Conservation (phyloP, 139 green algal genomes). For the Desmodesmus armatus region DNA sequence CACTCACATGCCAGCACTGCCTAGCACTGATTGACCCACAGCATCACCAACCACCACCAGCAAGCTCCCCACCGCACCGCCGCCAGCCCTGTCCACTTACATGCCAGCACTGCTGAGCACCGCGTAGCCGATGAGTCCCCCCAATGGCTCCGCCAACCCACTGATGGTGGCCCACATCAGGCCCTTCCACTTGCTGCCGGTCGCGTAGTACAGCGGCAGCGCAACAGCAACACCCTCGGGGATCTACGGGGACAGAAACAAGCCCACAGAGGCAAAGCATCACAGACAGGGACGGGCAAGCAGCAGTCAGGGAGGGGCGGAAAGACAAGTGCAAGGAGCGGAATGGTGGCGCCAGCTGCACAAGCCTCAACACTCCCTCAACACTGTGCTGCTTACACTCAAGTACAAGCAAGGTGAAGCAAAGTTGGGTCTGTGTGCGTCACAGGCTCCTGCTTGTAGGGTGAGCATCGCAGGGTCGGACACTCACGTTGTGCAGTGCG, state of each 20-base stretch:
- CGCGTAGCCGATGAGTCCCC: slow-evolving; percentile 65
- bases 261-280: too few species aligned
- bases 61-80: not conserved
- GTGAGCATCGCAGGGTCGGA: too few species aligned
- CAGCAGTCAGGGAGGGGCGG: too few species aligned
- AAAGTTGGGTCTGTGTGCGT: not conserved
- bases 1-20: slow-evolving; percentile 11
- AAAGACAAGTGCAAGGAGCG: too few species aligned
- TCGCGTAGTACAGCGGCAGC: slow-evolving; percentile 89
- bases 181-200: slow-evolving; percentile 71
- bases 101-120: slow-evolving; percentile 14
- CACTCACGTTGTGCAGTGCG: slow-evolving; percentile 9
- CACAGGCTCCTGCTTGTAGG: too few species aligned
- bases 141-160: slow-evolving; percentile 82
- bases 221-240: slow-evolving; percentile 83
- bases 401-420: not conserved
- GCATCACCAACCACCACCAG: too few species aligned
- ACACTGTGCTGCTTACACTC: not conserved
- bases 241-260: too few species aligned
- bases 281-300: not conserved
- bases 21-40: slow-evolving; percentile 46
- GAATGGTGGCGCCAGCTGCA: too few species aligned
- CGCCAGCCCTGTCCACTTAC: too few species aligned
- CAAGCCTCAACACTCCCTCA: too few species aligned
- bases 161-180: slow-evolving; percentile 79